Percentiles rank a stretch among this genome's conserved stretches.
phyloP scores from a whole-genome alignment of 495 filamentous ascomycete genomes.

The Penicillium samsonianum region DNA sequence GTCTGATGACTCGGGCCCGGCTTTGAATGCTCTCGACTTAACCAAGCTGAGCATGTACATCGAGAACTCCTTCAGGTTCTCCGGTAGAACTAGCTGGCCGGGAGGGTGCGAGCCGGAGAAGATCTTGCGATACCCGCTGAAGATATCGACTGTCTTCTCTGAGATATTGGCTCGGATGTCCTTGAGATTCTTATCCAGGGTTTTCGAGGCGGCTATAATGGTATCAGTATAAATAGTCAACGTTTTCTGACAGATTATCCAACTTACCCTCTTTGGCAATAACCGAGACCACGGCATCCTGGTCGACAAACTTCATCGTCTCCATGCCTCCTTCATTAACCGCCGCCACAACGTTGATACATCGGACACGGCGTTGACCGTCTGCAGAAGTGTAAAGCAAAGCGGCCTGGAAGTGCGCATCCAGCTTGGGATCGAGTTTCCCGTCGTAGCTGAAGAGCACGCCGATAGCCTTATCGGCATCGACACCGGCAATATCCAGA shows the following conservation, averaged over 20 bases:
- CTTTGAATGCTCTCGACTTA: constrained; percentile 93
- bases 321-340: constrained; percentile 83
- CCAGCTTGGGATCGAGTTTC: constrained; percentile 92
- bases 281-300: constrained; percentile 84
- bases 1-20: constrained; percentile 88
- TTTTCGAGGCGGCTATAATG: constrained; percentile 68
- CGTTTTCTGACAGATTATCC: neutral
- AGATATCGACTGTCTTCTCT: constrained; percentile 93
- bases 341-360: constrained; percentile 88
- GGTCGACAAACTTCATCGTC: constrained; percentile 87
- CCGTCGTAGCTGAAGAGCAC: constrained; percentile 96
- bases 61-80: constrained; percentile 92
- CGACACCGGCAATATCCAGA: constrained; percentile 89
- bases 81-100: constrained; percentile 90
- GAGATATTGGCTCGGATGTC: constrained; percentile 82
- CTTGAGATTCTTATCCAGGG: constrained; percentile 77
- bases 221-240: constrained; percentile 13
- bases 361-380: constrained; percentile 88
- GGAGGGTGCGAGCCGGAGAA: constrained; percentile 84
- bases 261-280: constrained; percentile 81
- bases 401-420: constrained; percentile 97
- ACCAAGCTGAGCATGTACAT: constrained; percentile 96
- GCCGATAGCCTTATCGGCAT: constrained; percentile 89
- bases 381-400: constrained; percentile 90
- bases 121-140: constrained; percentile 90